Percentiles rank a stretch among this genome's conserved stretches.
These are phyloP conservation scores for Phytophthora sp. DNA, from an alignment of 352 stramenopile species.

Conservation along the genomic window DNA sequence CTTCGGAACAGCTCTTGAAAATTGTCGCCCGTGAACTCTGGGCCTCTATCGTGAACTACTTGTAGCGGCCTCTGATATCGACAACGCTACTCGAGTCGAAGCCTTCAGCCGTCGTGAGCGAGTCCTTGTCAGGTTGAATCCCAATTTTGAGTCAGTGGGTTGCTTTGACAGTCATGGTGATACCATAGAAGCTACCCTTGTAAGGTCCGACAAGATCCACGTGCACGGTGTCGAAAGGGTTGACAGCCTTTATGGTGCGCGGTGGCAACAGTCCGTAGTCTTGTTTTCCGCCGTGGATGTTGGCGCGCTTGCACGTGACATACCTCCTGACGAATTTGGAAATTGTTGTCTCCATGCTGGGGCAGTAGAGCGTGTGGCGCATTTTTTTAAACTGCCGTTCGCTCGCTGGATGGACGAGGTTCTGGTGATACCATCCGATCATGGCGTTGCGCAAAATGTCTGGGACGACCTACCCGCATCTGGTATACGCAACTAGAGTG, in stretches of 20 bases:
- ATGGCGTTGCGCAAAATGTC: slow-evolving; percentile 1
- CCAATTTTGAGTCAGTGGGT: not conserved
- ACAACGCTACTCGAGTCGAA: not conserved
- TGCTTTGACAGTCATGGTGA: not conserved
- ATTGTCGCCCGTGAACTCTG: not conserved
- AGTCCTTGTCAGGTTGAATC: not conserved
- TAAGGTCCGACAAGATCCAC: not conserved
- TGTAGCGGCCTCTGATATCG: not conserved
- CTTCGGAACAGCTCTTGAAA: slow-evolving; percentile 2
- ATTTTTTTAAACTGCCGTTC: not conserved
- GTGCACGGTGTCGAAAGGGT: not conserved
- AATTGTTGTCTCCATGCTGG: slow-evolving; percentile 2
- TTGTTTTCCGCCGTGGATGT: not conserved
- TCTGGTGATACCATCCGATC: slow-evolving; percentile 11
- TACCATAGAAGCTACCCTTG: not conserved
- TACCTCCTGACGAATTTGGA: not conserved
- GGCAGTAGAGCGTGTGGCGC: not conserved
- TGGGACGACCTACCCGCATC: slow-evolving; percentile 4
- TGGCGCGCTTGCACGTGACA: not conserved
- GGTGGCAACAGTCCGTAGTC: not conserved
- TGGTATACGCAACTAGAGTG: not conserved
- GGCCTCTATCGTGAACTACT: not conserved
- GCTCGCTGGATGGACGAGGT: not conserved
- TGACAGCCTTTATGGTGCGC: not conserved
- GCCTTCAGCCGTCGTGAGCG: not conserved